Base-by-base conservation (phyloP, 2,329 filamentous ascomycete genomes). In the Hymenoscyphus repandus region DNA sequence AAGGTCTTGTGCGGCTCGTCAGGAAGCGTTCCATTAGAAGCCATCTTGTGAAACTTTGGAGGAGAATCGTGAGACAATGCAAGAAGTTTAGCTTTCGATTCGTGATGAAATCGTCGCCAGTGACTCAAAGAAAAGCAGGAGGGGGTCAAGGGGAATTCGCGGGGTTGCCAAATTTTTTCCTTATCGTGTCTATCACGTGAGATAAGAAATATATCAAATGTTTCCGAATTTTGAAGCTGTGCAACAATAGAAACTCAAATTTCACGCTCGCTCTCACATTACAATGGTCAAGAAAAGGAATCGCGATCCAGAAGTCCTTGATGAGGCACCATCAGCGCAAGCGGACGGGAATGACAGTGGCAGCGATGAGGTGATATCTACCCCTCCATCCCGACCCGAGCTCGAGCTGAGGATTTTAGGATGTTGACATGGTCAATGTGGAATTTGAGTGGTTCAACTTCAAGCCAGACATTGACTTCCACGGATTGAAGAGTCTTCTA, bases 371-470 rank as follows among this genome's bases (percentile, higher is more conserved):
- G 63, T 64, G 55, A n/a, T 49, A 49, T 46, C 10, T 27, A 17
- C 10, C 10, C 7, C 31, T 32, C 42, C 34, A 39, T 38, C 30
- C 50, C 52, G 34, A 55, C 42, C 17, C 2, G 12, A 30, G 9
- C 27, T 34, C 13, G 49, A 43, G 36, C 52, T 57, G 17, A 54
- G 13, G 5, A 46, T 43, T 39, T 37, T 38, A 95, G 88, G 89
- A 96, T 64, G 86, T 90, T 64, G 88, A 96, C 66, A 86, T 92
- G 68, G 83, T 99, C 58, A 86, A 97, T 66, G 90, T 97, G 51
- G 92, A 97, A 59, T 99, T 99, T 64, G 93, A 99, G 74, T 97
- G 90, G 88, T 99, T 97, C 74, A 95, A 96, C 71, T 95, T 92
- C 56, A 86, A 93, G 62, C 78, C 88, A 1, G 82, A 87, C 6